Conservation (phyloP, 2,329 filamentous ascomycete genomes). For the Eutypella sp. region DNA sequence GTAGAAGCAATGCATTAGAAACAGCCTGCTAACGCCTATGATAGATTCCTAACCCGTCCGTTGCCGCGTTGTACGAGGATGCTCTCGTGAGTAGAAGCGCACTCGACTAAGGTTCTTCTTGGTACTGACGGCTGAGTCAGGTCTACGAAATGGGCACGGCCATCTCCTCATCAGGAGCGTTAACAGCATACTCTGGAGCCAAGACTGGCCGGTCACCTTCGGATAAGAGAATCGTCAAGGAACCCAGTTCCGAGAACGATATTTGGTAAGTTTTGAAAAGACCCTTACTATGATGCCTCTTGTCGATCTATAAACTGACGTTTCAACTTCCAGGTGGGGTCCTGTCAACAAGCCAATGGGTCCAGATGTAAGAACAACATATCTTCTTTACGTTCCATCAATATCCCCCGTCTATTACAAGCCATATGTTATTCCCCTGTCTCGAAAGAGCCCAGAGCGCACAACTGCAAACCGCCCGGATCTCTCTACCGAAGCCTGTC, state of each 20-base stretch:
- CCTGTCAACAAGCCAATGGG: constrained; percentile 99
- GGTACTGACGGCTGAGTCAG: constrained; percentile 19
- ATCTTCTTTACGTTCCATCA: constrained; percentile 3
- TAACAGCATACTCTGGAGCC: constrained; percentile 95
- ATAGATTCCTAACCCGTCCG: constrained; percentile 83
- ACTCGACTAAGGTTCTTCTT: constrained; percentile 4
- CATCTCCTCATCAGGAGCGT: constrained; percentile 90
- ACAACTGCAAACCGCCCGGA: too few species aligned
- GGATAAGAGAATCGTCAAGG: constrained; percentile 96
- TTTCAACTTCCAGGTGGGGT: constrained; percentile 60
- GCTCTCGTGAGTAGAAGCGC: constrained; percentile 59
- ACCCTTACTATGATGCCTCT: not conserved
- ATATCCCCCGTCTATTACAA: constrained; percentile 10
- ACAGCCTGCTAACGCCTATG: constrained; percentile 17
- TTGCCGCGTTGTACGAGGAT: constrained; percentile 97
- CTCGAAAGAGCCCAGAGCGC: too few species aligned
- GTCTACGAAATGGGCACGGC: constrained; percentile 93
- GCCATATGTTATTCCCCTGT: too few species aligned
- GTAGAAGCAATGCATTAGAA: constrained; percentile 2
- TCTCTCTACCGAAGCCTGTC: not conserved
- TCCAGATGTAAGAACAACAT: constrained; percentile 69
- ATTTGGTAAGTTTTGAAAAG: constrained; percentile 67
- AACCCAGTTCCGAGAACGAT: constrained; percentile 80
- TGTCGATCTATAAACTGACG: not conserved
- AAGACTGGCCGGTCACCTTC: constrained; percentile 96